A percentile compares a stretch with the other conserved stretches of the same genome.
phyloP scores from a whole-genome alignment of 257 asterid genomes.

The Gardenia jasminoides region DNA sequence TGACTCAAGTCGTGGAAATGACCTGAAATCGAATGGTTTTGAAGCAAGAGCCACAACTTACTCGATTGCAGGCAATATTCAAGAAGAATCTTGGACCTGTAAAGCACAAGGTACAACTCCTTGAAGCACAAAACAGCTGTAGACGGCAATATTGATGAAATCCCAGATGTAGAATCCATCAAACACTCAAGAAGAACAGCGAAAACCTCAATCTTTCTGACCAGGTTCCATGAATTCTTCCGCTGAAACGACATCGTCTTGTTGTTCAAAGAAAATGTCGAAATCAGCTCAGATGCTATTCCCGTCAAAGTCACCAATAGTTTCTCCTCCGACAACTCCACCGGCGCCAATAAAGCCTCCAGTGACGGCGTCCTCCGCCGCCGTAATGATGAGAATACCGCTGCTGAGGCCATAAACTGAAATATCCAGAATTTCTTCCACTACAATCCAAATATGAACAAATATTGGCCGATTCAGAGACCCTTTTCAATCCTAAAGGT shows the following conservation, averaged over 20 bases:
- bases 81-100: constrained; percentile 75
- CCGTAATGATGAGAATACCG: constrained; percentile 81
- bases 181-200: constrained; percentile 61
- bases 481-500: constrained; percentile 34
- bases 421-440: constrained; percentile 16
- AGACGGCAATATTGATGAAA: constrained; percentile 31
- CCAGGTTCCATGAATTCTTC: constrained; percentile 58
- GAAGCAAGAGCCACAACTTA: constrained; percentile 87
- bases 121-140: constrained; percentile 70
- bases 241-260: constrained; percentile 45
- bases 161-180: constrained; percentile 32
- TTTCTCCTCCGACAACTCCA: constrained; percentile 58
- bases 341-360: constrained; percentile 81
- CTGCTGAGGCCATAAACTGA: constrained; percentile 71
- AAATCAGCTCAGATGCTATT: constrained; percentile 51
- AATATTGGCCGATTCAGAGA: not conserved
- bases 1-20: constrained; percentile 82
- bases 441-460: not conserved
- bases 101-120: constrained; percentile 88
- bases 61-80: constrained; percentile 69
- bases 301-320: constrained; percentile 53
- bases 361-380: constrained; percentile 78
- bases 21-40: constrained; percentile 65
- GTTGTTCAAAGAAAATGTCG: constrained; percentile 32
- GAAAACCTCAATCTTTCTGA: constrained; percentile 65